phyloP scores from a whole-genome alignment of 306 rosid genomes.

The Lathyrus tuberosus region DNA sequence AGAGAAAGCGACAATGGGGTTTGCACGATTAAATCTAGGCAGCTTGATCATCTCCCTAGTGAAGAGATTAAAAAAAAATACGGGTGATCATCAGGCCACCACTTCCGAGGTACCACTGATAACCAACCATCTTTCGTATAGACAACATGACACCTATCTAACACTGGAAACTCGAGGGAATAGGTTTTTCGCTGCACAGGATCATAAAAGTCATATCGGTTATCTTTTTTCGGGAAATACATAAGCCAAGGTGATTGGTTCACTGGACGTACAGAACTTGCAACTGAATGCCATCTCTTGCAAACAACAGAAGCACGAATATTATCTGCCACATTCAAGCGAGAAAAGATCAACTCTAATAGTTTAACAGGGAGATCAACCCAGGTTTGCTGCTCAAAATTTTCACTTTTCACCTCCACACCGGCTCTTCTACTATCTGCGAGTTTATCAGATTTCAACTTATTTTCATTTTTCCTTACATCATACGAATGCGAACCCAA shows the following conservation, averaged over 20 bases:
- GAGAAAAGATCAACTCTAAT: slow-evolving; percentile 59
- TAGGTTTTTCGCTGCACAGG: too few species aligned
- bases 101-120: too few species aligned
- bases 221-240: slow-evolving; percentile 68
- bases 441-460: too few species aligned
- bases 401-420: too few species aligned
- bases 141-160: slow-evolving; percentile 63
- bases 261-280: slow-evolving; percentile 57
- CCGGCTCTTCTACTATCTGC: too few species aligned
- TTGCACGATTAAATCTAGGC: too few species aligned
- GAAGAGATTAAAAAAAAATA: slow-evolving; percentile 76
- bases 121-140: slow-evolving; percentile 82
- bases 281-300: slow-evolving; percentile 72
- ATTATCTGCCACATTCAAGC: slow-evolving; percentile 55
- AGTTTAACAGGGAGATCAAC: slow-evolving; percentile 69
- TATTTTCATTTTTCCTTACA: too few species aligned
- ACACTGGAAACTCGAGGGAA: too few species aligned
- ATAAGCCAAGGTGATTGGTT: slow-evolving; percentile 77
- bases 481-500: too few species aligned
- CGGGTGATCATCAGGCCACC: too few species aligned
- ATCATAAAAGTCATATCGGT: too few species aligned
- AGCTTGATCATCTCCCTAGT: slow-evolving; percentile 60
- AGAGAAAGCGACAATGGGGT: too few species aligned
- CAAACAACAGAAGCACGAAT: slow-evolving; percentile 65
- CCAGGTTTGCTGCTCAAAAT: slow-evolving; percentile 61